These are phyloP conservation scores for Fusarium chuoi DNA, from an alignment of 2,329 filamentous ascomycete genomes.

Conservation along the genomic window DNA sequence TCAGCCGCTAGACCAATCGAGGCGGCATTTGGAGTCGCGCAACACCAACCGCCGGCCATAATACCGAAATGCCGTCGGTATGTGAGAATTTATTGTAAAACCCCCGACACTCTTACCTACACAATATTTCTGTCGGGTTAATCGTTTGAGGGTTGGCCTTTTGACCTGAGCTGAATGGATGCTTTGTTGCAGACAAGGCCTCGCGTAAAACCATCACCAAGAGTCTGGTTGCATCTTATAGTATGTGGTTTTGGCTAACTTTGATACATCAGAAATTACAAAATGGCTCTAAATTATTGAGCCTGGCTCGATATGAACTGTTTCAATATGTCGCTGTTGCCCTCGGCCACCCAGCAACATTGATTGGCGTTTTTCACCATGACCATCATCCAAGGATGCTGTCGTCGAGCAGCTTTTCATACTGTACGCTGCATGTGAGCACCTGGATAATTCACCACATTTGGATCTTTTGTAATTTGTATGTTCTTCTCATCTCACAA, in stretches of 20 bases:
- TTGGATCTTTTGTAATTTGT: not conserved
- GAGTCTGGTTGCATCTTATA: not conserved
- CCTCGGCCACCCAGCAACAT: not conserved
- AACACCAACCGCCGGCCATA: no score
- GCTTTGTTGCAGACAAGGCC: not conserved
- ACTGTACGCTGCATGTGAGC: no score
- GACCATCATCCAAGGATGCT: not conserved
- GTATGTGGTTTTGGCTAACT: not conserved
- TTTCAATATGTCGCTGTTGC: not conserved
- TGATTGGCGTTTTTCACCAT: not conserved
- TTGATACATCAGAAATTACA: not conserved
- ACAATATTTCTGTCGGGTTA: no score
- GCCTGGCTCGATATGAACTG: no score
- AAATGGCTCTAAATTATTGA: no score
- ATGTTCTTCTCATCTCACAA: not conserved
- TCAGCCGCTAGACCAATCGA: slow-evolving; percentile 18
- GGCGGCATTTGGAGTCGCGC: slow-evolving; percentile 2
- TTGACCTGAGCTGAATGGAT: not conserved
- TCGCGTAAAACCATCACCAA: not conserved
- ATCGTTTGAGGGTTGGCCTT: not conserved
- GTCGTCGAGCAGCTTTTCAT: not conserved
- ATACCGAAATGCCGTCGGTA: not conserved
- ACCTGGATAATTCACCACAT: no score
- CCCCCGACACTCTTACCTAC: not conserved
- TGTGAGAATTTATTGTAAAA: not conserved